phyloP scores from a whole-genome alignment of 2,329 filamentous ascomycete species.

The Aspergillus sp. region DNA sequence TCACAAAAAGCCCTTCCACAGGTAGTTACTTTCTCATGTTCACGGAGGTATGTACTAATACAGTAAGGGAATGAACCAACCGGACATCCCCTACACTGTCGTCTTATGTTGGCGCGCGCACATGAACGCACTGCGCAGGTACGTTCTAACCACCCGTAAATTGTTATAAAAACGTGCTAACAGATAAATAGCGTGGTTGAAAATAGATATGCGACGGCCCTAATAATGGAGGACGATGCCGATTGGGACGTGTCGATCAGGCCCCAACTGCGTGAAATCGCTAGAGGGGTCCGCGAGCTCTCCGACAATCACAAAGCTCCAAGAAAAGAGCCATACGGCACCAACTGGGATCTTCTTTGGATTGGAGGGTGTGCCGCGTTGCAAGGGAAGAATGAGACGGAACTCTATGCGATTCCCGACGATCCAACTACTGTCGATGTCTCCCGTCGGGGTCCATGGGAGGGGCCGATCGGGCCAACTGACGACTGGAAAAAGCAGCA shows the following conservation, averaged over 20 bases:
- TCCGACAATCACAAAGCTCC: conserved; percentile 26
- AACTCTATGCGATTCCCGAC: conserved; percentile 29
- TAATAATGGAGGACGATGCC: conserved; percentile 58
- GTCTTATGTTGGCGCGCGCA: conserved; percentile 47
- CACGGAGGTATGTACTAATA: conserved; percentile 1
- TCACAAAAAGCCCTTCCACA: conserved; percentile 45
- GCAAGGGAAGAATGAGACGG: conserved; percentile 28
- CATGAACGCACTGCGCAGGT: conserved; percentile 38
- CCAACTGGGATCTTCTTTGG: conserved; percentile 55
- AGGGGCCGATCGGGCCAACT: conserved; percentile 20
- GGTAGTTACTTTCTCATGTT: conserved; percentile 12
- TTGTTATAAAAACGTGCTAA: not conserved
- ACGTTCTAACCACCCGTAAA: not conserved
- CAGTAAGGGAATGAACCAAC: conserved; percentile 13
- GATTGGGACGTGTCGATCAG: conserved; percentile 59
- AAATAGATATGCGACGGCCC: conserved; percentile 47
- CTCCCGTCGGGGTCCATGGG: conserved; percentile 21
- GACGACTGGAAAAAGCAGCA: conserved; percentile 20
- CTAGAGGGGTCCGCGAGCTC: conserved; percentile 30
- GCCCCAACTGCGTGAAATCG: conserved; percentile 46
- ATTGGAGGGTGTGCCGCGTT: conserved; percentile 49
- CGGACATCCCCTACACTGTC: conserved; percentile 25
- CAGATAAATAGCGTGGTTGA: conserved; percentile 40
- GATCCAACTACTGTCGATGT: conserved; percentile 29
- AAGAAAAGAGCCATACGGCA: conserved; percentile 49